Base-by-base conservation (phyloP, 78 protist genomes). In the Dictyostelium capitatum region DNA sequence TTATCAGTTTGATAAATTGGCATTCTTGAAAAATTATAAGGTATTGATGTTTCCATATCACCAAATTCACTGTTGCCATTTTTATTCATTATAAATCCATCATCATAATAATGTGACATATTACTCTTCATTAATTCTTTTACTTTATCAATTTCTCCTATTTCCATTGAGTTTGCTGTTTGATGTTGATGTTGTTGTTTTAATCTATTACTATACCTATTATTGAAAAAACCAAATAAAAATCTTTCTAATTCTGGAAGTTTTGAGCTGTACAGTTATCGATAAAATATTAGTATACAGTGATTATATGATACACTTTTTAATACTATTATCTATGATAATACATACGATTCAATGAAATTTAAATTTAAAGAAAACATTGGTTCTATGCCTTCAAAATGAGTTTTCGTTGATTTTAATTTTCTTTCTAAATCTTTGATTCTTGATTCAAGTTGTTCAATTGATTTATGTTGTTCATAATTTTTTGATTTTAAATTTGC, bases 311-410 rank as follows among this genome's bases (percentile, higher is more conserved):
- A n/a, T n/a, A n/a, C n/a, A n/a, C n/a, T n/a, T n/a, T n/a, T n/a
- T n/a, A 56, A 6, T 17, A 54, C 19, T n/a, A 17, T 19, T 53
- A 15, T 15, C 0, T 0, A 46, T 23, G 12, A 56, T 12, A 30
- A 23, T 43, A 62, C 75, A 23, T 80, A 80, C 77, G 70, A 80
- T 6, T 82, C 81, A 28, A 82, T 19, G 7, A 25, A 82, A 14
- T 37, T 41, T n/a, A 14, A 53, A 82, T 82, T 82, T 41, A 82
- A 28, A 14, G 90, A 77, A 82, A 82, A 82, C 50, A 82, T 20
- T 17, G 90, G 90, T 17, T 28, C 30, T 3, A 67, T 67, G n/a
- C 41, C 32, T 12, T 30, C 53, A 7, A 70, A 57, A 25, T 17
- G 17, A 62, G 17, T 46, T 48, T 81, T 57, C 3, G 28, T 48